phyloP scores from a whole-genome alignment of 305 asterid genomes.

The Solanum hybrid region DNA sequence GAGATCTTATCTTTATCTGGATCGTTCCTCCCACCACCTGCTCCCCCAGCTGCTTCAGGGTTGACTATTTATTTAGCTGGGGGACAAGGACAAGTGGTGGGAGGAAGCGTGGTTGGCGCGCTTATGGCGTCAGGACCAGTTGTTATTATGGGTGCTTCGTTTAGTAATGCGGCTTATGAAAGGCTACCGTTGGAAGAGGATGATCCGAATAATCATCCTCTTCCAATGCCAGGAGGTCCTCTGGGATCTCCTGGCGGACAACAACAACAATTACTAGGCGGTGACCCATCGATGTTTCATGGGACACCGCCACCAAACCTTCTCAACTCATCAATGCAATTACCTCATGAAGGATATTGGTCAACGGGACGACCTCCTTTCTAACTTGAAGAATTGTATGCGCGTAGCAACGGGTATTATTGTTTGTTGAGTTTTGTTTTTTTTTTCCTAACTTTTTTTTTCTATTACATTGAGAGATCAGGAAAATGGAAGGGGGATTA shows the following conservation, averaged over 20 bases:
- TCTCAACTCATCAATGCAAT: slow-evolving; percentile 56
- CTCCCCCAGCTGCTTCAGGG: slow-evolving; percentile 59
- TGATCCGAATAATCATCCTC: slow-evolving; percentile 21
- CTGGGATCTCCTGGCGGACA: slow-evolving; percentile 43
- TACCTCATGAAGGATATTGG: slow-evolving; percentile 72
- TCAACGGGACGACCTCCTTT: slow-evolving; percentile 77
- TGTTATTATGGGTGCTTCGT: slow-evolving; percentile 76
- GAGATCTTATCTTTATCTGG: slow-evolving; percentile 74
- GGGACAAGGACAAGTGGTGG: slow-evolving; percentile 87
- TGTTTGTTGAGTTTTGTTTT: not conserved
- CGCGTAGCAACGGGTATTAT: slow-evolving; percentile 7
- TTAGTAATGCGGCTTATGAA: slow-evolving; percentile 81
- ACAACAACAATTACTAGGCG: slow-evolving; percentile 34
- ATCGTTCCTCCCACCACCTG: slow-evolving; percentile 74
- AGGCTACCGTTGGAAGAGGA: slow-evolving; percentile 72
- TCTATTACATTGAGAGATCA: not conserved
- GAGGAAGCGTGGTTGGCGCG: slow-evolving; percentile 73
- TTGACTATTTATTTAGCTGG: slow-evolving; percentile 70
- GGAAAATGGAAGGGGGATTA: not conserved
- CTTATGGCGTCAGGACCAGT: slow-evolving; percentile 72
- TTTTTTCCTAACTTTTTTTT: not conserved
- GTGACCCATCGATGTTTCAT: slow-evolving; percentile 49
- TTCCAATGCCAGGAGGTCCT: slow-evolving; percentile 27
- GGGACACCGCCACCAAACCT: slow-evolving; percentile 65
- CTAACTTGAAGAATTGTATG: slow-evolving; percentile 13